Conservation (phyloP, 2,329 filamentous ascomycete genomes). For the Colletotrichum gigasporum region DNA sequence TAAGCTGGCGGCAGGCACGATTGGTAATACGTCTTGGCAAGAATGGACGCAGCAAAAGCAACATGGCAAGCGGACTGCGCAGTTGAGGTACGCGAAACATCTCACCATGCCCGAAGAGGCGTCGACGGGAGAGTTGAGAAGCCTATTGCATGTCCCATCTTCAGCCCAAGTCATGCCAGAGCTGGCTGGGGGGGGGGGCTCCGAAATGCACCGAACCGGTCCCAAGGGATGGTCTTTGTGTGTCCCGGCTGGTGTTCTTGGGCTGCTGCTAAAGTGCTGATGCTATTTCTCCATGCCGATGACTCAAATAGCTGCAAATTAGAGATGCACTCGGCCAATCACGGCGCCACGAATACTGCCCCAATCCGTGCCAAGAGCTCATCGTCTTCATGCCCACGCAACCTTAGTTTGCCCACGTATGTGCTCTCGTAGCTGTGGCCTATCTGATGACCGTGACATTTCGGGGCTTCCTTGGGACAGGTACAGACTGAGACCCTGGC, state of each 20-base stretch:
- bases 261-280: not conserved
- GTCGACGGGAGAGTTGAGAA: not conserved
- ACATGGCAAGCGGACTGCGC: no score
- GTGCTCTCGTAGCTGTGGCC: not conserved
- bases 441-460: not conserved
- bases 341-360: not conserved
- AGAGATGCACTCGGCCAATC: not conserved
- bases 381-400: not conserved
- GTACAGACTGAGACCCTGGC: not conserved
- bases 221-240: not conserved
- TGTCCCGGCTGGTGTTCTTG: not conserved
- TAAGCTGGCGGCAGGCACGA: not conserved
- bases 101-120: not conserved
- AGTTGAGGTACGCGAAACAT: no score
- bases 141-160: not conserved
- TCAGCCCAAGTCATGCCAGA: conserved; percentile 3
- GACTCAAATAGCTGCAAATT: conserved; percentile 4
- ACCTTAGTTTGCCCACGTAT: not conserved
- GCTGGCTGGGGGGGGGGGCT: not conserved
- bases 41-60: not conserved
- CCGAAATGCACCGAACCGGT: not conserved
- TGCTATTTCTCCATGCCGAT: not conserved
- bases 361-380: not conserved
- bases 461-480: not conserved
- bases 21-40: conserved; percentile 16